These are phyloP conservation scores for Leccinum pseudoinsigne DNA, from an alignment of 1,284 basidiomycete genomes.

Conservation along the genomic window DNA sequence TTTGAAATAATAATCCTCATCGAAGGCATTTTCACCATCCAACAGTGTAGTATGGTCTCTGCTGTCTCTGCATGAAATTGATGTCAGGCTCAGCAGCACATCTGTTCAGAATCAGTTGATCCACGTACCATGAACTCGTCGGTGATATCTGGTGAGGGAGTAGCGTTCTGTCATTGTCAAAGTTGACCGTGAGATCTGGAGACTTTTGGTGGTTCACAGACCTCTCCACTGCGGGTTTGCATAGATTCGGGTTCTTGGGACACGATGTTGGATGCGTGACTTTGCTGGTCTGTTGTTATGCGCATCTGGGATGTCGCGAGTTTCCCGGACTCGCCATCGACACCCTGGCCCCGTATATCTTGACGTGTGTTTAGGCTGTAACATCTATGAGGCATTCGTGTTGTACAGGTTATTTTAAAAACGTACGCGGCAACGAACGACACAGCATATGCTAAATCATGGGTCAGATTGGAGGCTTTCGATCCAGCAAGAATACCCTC, in stretches of 20 bases:
- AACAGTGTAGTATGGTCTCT: conserved; percentile 6
- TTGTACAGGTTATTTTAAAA: background rate
- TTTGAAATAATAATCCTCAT: background rate
- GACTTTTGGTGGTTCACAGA: conserved; percentile 4
- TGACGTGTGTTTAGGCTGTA: conserved; percentile 52
- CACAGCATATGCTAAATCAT: conserved; percentile 57
- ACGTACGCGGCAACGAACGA: conserved; percentile 68
- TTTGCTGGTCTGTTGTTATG: background rate
- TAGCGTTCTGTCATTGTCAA: conserved; percentile 5
- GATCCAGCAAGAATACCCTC: conserved; percentile 22
- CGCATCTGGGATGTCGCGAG: conserved; percentile 16
- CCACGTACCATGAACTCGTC: conserved; percentile 12
- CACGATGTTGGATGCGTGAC: conserved; percentile 3
- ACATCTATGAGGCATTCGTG: conserved; percentile 5
- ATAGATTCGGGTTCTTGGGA: conserved; percentile 4
- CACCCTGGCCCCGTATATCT: conserved; percentile 44
- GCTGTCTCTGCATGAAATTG: background rate
- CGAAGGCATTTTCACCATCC: conserved; percentile 11
- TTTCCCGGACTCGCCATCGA: conserved; percentile 40
- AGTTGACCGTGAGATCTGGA: conserved; percentile 1
- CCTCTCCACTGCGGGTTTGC: conserved; percentile 8
- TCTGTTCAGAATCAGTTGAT: background rate
- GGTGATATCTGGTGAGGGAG: background rate
- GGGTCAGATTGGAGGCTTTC: conserved; percentile 2
- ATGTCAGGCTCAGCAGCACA: background rate